Base-by-base conservation (phyloP, 192 early-diverging fungal genomes). In the Coemansia sp. region DNA sequence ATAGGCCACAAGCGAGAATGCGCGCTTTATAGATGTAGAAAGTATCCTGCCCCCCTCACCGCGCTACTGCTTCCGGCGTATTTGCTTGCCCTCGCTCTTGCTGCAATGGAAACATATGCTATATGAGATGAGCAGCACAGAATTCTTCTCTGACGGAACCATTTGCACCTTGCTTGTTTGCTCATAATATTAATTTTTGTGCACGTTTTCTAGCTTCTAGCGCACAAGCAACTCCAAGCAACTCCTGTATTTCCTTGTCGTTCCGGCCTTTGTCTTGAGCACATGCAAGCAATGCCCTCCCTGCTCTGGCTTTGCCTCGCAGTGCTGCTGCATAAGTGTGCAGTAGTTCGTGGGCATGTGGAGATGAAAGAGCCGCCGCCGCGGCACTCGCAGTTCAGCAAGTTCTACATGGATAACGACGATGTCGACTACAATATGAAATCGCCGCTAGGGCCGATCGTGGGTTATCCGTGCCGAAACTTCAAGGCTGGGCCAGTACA, bases 351-450 rank as follows among this genome's bases (percentile, higher is more conserved):
- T 5, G 74, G 67, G 14, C 74, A 70, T 13, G 41, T 77, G 5
- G 63, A 70, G 41, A 60, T 77, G 55, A 63, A 65, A 42, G 63
- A 77, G 47, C 74, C 74, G 31, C 51, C 74, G 3, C 74, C 74
- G 10, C 62, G 67, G 9, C 74, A 70, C 46, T 77, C 63, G 23
- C 66, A 70, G 42, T 70, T 66, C 39, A 70, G 67, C 59, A 69
- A 69, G 41, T 77, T 56, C 15, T 77, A 77, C 17, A 47, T 66
- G 22, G 63, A 70, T 21, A 69, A 70, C 42, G 67, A 69, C 56
- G 67, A 70, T 38, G 63, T 77, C 30, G 67, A 77, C 50, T 77
- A 77, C 59, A 65, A 70, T 31, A 77, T 77, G 66, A 77, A 68
- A 29, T 64, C 73, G 46, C 74, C 74, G 8, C 63, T 70, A 14